Percentiles rank a stretch among this genome's conserved stretches.
Evolutionary conservation across 805 yeast genomes (phyloP).

Genomic region (Kuraishia ogatae): DNA sequence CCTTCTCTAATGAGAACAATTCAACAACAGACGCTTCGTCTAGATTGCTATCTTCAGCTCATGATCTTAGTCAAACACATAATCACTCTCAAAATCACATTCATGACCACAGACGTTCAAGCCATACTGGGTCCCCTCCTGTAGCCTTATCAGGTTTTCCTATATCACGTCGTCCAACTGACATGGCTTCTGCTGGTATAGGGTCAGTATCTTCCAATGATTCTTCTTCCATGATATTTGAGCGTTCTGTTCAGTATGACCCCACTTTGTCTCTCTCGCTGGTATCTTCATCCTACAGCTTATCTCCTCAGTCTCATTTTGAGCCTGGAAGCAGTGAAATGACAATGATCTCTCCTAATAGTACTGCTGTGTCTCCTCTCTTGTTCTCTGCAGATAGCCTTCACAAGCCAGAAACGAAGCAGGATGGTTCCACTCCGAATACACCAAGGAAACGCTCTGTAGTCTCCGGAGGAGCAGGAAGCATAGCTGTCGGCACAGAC

Average conservation of each 20-base stretch:
- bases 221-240: neutral
- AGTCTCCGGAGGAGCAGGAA: neutral
- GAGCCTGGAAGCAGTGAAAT: neutral
- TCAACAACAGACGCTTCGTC: neutral
- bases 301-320: neutral
- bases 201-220: neutral
- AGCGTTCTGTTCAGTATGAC: conserved; percentile 1
- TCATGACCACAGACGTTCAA: neutral
- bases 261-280: neutral
- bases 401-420: neutral
- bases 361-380: neutral
- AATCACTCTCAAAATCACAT: neutral
- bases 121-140: neutral
- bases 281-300: neutral
- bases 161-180: neutral
- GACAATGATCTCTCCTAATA: neutral
- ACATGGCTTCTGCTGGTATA: neutral
- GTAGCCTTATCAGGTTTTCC: neutral
- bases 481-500: neutral
- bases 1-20: neutral
- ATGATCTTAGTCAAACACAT: neutral
- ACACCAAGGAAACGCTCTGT: neutral
- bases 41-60: neutral
- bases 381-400: neutral
- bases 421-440: neutral